phyloP scores from a whole-genome alignment of 2,329 filamentous ascomycete species.

The Xylariaceae sp. region DNA sequence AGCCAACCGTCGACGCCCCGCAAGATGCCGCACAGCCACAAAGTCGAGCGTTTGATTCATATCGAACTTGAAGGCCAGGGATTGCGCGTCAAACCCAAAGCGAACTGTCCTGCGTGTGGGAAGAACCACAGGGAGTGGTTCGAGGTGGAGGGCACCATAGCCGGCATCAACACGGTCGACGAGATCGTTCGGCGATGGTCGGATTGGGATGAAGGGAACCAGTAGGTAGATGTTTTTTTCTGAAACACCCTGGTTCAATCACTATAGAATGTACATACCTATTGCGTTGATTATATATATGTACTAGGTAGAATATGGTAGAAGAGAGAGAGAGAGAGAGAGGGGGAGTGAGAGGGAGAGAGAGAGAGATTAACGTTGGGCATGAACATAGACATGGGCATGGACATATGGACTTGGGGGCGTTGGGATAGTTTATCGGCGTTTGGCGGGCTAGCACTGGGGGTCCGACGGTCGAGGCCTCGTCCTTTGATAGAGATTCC shows the following conservation, averaged over 20 bases:
- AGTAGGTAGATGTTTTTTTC: not conserved
- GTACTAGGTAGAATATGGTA: too few relatives aligned
- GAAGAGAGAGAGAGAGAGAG: too few relatives aligned
- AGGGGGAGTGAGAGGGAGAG: too few relatives aligned
- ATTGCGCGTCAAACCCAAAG: conserved; percentile 45
- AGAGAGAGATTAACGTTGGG: too few relatives aligned
- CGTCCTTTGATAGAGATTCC: too few relatives aligned
- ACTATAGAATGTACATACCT: not conserved
- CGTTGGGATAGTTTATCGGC: too few relatives aligned
- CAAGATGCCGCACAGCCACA: conserved; percentile 79
- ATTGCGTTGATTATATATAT: too few relatives aligned
- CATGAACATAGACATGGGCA: too few relatives aligned
- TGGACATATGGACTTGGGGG: too few relatives aligned
- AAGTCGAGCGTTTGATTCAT: conserved; percentile 85
- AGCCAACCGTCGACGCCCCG: conserved; percentile 41
- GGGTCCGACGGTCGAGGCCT: too few relatives aligned
- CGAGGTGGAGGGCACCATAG: conserved; percentile 69
- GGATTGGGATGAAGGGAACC: conserved; percentile 62
- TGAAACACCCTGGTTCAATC: not conserved
- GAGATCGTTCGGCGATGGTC: conserved; percentile 79
- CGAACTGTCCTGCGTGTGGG: conserved; percentile 69
- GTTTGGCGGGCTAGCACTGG: too few relatives aligned
- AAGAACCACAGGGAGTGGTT: conserved; percentile 94
- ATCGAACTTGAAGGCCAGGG: conserved; percentile 70
- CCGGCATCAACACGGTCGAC: conserved; percentile 61